Conservation (phyloP, 2,329 filamentous ascomycete species). For the Fusarium nematophilum region DNA sequence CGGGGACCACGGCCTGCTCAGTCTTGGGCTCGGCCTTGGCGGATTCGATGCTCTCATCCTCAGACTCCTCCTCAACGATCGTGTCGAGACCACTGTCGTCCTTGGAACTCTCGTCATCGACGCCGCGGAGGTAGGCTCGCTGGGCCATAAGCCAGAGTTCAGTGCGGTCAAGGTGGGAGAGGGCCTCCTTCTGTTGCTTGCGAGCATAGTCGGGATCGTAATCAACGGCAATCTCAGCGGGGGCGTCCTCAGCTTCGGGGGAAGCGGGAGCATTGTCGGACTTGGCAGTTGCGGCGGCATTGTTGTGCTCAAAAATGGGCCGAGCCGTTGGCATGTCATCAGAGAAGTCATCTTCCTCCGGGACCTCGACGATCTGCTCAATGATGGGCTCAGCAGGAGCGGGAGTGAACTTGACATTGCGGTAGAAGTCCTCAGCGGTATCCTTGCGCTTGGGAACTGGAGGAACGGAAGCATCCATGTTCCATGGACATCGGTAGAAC, state of each 20-base stretch:
- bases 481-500: conserved; percentile 90
- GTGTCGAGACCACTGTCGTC: conserved; percentile 52
- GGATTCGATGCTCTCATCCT: conserved; percentile 45
- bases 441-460: conserved; percentile 52
- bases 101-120: conserved; percentile 61
- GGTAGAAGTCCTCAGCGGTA: conserved; percentile 54
- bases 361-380: conserved; percentile 75
- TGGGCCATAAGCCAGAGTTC: conserved; percentile 89
- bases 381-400: conserved; percentile 56
- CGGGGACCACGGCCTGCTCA: conserved; percentile 45
- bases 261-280: conserved; percentile 51
- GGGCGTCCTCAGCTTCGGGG: conserved; percentile 65
- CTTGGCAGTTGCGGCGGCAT: conserved; percentile 48
- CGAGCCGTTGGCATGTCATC: conserved; percentile 76
- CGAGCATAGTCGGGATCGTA: conserved; percentile 81
- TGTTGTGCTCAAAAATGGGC: conserved; percentile 52
- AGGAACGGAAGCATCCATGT: conserved; percentile 54
- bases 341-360: conserved; percentile 58
- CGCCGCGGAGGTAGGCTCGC: conserved; percentile 77
- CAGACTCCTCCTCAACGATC: conserved; percentile 47
- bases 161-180: conserved; percentile 85
- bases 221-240: conserved; percentile 74
- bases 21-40: conserved; percentile 43
- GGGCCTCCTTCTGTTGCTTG: conserved; percentile 76
- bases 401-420: conserved; percentile 51